Evolutionary conservation across 768 basidiomycete genomes (phyloP).

Genomic region (Mycena galopus): DNA sequence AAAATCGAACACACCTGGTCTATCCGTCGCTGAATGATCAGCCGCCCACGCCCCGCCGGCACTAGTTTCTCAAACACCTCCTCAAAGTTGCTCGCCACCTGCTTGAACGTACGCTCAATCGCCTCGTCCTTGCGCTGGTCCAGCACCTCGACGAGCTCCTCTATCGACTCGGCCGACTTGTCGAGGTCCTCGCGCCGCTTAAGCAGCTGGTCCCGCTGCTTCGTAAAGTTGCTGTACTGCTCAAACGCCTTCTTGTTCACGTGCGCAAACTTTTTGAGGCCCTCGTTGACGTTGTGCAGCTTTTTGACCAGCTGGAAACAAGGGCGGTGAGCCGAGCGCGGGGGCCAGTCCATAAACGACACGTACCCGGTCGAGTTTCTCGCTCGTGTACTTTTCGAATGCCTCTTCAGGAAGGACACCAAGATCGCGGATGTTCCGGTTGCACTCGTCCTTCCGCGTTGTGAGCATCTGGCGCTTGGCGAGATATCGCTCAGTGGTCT

Average conservation of each 20-base stretch:
- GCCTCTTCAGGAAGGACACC: constrained; percentile 98
- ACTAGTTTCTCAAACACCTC: constrained; percentile 98
- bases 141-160: constrained; percentile 92
- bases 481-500: constrained; percentile 94
- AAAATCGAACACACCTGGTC: constrained; percentile 72
- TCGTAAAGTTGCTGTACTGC: constrained; percentile 98
- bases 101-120: constrained; percentile 98
- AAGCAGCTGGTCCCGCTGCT: constrained; percentile 92
- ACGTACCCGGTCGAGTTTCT: constrained; percentile 88
- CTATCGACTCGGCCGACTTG: constrained; percentile 88
- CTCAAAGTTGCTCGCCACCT: constrained; percentile 96
- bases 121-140: constrained; percentile 99
- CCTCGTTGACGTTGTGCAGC: constrained; percentile 92
- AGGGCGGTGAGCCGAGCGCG: constrained; percentile 8
- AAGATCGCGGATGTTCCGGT: constrained; percentile 94
- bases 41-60: constrained; percentile 89
- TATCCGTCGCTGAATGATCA: constrained; percentile 93
- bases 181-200: constrained; percentile 93
- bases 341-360: background rate
- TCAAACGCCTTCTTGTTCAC: constrained; percentile 99
- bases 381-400: constrained; percentile 92
- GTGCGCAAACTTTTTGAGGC: constrained; percentile 95
- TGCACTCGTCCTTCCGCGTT: constrained; percentile 92
- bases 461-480: constrained; percentile 91
- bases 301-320: constrained; percentile 85